These are phyloP conservation scores for Diaporthe amygdali DNA, from an alignment of 2,329 filamentous ascomycete species.

Conservation along the genomic window DNA sequence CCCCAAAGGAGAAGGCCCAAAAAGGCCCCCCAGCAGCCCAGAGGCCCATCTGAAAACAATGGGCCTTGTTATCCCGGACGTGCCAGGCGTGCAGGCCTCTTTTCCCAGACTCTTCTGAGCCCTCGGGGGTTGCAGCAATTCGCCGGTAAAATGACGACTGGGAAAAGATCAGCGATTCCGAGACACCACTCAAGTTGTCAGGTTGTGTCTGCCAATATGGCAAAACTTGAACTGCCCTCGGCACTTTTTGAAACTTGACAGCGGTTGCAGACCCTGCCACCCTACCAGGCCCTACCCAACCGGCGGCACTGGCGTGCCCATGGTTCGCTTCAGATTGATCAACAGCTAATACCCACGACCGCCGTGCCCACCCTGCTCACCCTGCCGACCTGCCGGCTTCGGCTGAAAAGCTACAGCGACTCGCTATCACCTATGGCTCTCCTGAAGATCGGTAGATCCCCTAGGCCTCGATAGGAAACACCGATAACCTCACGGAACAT, in stretches of 20 bases:
- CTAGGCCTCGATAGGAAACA: conserved; percentile 7
- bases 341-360: not conserved
- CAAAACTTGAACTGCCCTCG: conserved; percentile 4
- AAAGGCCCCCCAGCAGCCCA: not conserved
- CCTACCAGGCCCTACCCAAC: no score
- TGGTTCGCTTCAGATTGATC: conserved; percentile 7
- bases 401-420: not conserved
- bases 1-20: not conserved
- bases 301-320: not conserved
- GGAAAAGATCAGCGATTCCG: conserved; percentile 16
- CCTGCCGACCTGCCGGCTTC: conserved; percentile 11
- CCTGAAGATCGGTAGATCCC: conserved; percentile 24
- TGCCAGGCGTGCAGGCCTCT: not conserved
- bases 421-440: conserved; percentile 2
- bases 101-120: conserved; percentile 8
- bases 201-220: conserved; percentile 1
- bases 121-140: not conserved
- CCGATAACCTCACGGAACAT: not conserved
- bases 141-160: not conserved
- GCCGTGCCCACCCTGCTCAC: not conserved
- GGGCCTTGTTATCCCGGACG: not conserved
- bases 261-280: not conserved
- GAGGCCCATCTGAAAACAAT: not conserved
- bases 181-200: conserved; percentile 16
- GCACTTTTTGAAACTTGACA: conserved; percentile 7